Base-by-base conservation (phyloP, 345 rosid genomes). In the Euphorbia tirucalli region DNA sequence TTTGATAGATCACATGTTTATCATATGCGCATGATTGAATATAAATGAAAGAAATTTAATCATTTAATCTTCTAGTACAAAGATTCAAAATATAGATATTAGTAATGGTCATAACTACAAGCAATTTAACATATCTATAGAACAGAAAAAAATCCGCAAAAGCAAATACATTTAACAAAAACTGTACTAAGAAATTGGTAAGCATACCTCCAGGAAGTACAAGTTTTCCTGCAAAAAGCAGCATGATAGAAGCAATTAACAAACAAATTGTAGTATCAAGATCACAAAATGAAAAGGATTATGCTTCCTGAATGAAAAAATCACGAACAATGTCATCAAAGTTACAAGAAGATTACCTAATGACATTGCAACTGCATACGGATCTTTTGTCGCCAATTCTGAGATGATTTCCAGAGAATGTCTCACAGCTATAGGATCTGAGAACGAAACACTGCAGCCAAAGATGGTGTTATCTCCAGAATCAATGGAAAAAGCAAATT, bases 351-450 rank as follows among this genome's bases (percentile, higher is more conserved):
- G 31, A 62, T 81, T 68, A 94, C 99, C 98, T 83, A 96, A 83
- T 72, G 99, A 86, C 98, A 93, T 87, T 68, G 99, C 97, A 78
- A 91, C 97, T 41, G 94, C 83, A 88, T 90, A 91, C 65, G 98
- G 98, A 77, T 96, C 99, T 80, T 79, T 89, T 58, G 89, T 58
- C 46, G 99, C 98, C 81, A 96, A 74, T 76, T 93, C 98, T 48
- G 86, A 86, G 65, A 91, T 76, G 77, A 93, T 91, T 83, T 93
- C 97, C 81, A 96, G 77, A 64, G 99, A 86, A 91, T 92, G 97
- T 81, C 99, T 87, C 82, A 96, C 99, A 68, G 99, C 98, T 81
- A 96, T 86, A 80, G 99, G 99, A 87, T 96, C 99, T 70, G 92
- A 87, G 87, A 91, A 93, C 24, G 89, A 93, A 75, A 96, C 85